Percentiles rank a stretch among this genome's conserved stretches.
These are phyloP conservation scores for Colletotrichum truncatum DNA, from an alignment of 2,329 filamentous ascomycete genomes.

Conservation along the genomic window DNA sequence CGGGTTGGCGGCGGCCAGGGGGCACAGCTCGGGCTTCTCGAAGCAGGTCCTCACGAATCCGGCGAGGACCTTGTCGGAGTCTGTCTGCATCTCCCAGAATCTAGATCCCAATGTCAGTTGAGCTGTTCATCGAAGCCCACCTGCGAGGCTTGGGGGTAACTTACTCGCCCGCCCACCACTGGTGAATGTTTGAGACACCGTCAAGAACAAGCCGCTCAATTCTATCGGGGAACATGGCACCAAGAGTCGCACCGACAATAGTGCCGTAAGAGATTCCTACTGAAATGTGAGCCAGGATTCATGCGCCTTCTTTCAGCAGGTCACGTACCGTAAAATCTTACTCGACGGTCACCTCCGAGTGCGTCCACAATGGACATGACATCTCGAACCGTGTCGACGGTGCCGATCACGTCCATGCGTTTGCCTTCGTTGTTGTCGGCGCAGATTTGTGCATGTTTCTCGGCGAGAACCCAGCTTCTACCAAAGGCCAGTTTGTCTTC, in stretches of 20 bases:
- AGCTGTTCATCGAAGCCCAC: too few species aligned
- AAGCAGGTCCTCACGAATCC: conserved; percentile 40
- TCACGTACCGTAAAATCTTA: conserved; percentile 47
- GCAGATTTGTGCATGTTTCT: conserved; percentile 36
- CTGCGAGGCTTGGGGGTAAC: not conserved
- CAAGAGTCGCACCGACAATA: conserved; percentile 46
- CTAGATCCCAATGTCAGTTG: too few species aligned
- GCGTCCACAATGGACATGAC: conserved; percentile 49
- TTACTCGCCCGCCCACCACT: conserved; percentile 42
- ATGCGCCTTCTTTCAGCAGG: too few species aligned
- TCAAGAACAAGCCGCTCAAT: conserved; percentile 50
- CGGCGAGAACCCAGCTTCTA: conserved; percentile 29
- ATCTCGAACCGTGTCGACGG: conserved; percentile 46
- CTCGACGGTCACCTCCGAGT: conserved; percentile 45
- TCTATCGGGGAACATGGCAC: conserved; percentile 52
- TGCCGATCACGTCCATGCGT: conserved; percentile 39
- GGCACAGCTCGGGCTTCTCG: conserved; percentile 36
- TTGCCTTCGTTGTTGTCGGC: conserved; percentile 31
- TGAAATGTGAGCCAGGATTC: too few species aligned
- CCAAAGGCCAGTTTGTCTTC: conserved; percentile 22
- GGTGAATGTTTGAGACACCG: conserved; percentile 42
- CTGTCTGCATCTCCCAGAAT: conserved; percentile 33
- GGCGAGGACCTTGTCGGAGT: conserved; percentile 39
- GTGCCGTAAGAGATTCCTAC: conserved; percentile 52
- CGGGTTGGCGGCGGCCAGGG: conserved; percentile 34